These are phyloP conservation scores for Boletellus emodensis DNA, from an alignment of 768 basidiomycete genomes.

Conservation along the genomic window DNA sequence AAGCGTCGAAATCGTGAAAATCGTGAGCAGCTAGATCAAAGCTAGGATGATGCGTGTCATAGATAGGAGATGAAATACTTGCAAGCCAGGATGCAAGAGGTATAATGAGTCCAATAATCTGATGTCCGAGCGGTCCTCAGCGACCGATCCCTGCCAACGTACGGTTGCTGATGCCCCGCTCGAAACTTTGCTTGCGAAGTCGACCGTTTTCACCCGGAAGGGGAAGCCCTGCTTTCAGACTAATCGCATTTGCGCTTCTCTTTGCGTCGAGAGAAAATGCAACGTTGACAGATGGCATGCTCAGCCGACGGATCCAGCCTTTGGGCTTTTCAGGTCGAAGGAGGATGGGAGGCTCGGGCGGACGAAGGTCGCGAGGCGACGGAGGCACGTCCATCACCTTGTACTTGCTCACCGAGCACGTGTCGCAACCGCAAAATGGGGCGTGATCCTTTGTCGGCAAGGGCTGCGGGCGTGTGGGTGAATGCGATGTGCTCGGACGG, in stretches of 20 bases:
- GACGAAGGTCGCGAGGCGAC: slow-evolving; percentile 34
- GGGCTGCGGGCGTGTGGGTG: slow-evolving; percentile 26
- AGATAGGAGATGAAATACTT: not conserved
- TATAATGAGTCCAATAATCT: slow-evolving; percentile 8
- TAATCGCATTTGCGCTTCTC: slow-evolving; percentile 46
- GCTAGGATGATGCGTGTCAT: not conserved
- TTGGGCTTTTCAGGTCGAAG: slow-evolving; percentile 57
- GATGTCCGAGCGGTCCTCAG: not conserved
- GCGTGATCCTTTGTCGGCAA: slow-evolving; percentile 43
- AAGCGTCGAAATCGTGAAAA: not conserved
- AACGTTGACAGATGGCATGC: slow-evolving; percentile 65
- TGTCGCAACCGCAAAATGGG: slow-evolving; percentile 62
- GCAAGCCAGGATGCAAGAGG: not conserved
- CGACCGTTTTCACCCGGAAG: slow-evolving; percentile 49
- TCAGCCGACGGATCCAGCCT: slow-evolving; percentile 73
- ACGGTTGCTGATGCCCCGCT: slow-evolving; percentile 41
- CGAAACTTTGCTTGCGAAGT: slow-evolving; percentile 33
- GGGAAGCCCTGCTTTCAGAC: slow-evolving; percentile 30
- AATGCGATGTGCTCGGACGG: slow-evolving; percentile 26
- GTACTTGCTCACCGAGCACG: slow-evolving; percentile 60
- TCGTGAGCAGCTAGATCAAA: not conserved
- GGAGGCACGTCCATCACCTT: slow-evolving; percentile 28
- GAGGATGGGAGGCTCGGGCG: slow-evolving; percentile 40
- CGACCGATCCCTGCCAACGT: slow-evolving; percentile 51
- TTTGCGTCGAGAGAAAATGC: slow-evolving; percentile 58